These are phyloP conservation scores for Globisporangium alternatum DNA, from an alignment of 352 stramenopile genomes.

Conservation along the genomic window DNA sequence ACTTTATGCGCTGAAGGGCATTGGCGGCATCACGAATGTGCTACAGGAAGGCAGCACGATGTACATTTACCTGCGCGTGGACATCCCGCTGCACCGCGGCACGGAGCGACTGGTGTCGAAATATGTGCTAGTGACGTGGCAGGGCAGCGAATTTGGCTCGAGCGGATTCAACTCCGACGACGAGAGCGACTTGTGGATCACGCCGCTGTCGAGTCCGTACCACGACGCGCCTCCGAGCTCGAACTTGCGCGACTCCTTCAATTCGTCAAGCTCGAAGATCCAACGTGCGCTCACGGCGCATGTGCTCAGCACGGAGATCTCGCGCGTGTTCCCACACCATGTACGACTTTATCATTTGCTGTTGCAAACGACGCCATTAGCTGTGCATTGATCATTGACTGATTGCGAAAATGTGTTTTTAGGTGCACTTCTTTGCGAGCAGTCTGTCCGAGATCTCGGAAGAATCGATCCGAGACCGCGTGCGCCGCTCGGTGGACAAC, in stretches of 20 bases:
- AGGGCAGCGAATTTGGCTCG: slow-evolving; percentile 47
- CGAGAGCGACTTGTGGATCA: slow-evolving; percentile 51
- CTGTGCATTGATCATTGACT: too few relatives aligned
- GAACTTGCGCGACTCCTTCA: slow-evolving; percentile 37
- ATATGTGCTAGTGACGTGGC: slow-evolving; percentile 86
- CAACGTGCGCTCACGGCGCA: slow-evolving; percentile 77
- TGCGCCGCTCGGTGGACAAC: slow-evolving; percentile 79
- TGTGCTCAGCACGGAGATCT: slow-evolving; percentile 82
- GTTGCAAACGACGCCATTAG: neutral
- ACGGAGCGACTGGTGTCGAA: slow-evolving; percentile 86
- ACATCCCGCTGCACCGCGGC: slow-evolving; percentile 77
- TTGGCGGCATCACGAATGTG: slow-evolving; percentile 73
- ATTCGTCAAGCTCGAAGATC: slow-evolving; percentile 67
- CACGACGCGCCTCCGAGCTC: slow-evolving; percentile 20
- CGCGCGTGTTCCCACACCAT: slow-evolving; percentile 85
- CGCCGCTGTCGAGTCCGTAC: slow-evolving; percentile 34
- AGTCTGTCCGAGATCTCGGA: slow-evolving; percentile 75
- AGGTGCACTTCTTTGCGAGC: slow-evolving; percentile 88
- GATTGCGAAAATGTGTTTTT: neutral
- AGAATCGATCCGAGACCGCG: slow-evolving; percentile 81
- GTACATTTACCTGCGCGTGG: slow-evolving; percentile 90
- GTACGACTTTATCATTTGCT: slow-evolving; percentile 31
- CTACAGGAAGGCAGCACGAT: slow-evolving; percentile 77
- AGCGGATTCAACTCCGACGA: slow-evolving; percentile 71
- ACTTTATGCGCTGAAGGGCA: slow-evolving; percentile 77